phyloP scores from a whole-genome alignment of 495 filamentous ascomycete genomes.

The Cudoniella acicularis region DNA sequence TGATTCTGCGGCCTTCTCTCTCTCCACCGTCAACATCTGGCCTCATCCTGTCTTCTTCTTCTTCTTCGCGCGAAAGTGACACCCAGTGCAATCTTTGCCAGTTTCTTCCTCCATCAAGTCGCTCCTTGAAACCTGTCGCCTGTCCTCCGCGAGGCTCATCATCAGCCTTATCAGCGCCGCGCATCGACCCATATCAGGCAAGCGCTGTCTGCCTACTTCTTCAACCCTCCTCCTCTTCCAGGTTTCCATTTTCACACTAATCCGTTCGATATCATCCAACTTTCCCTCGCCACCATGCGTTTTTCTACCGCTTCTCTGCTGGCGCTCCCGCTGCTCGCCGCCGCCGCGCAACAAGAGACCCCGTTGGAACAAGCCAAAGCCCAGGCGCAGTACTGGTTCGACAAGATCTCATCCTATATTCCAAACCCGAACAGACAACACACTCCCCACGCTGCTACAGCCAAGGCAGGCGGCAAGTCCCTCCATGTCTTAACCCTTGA shows the following conservation, averaged over 20 bases:
- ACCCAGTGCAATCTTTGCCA: constrained; percentile 19
- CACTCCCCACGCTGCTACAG: constrained; percentile 37
- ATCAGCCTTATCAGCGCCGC: neutral
- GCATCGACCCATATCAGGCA: neutral
- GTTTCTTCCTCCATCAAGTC: constrained; percentile 14
- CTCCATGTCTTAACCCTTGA: constrained; percentile 62
- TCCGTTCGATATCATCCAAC: neutral
- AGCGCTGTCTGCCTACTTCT: neutral
- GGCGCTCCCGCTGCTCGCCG: constrained; percentile 64
- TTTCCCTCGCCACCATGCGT: constrained; percentile 55
- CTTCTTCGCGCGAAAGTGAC: constrained; percentile 9
- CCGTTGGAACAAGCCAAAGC: constrained; percentile 32
- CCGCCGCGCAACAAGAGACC: constrained; percentile 71
- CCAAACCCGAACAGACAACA: constrained; percentile 40
- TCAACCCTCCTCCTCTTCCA: constrained; percentile 1
- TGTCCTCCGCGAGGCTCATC: constrained; percentile 1
- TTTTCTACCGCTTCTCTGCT: constrained; percentile 58
- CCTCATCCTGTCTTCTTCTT: constrained; percentile 15
- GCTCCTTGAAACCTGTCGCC: constrained; percentile 14
- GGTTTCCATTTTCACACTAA: constrained; percentile 1
- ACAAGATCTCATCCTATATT: constrained; percentile 57
- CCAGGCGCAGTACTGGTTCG: constrained; percentile 61
- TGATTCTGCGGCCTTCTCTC: constrained; percentile 14
- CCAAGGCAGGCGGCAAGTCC: constrained; percentile 47
- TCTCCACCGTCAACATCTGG: constrained; percentile 15